phyloP scores from a whole-genome alignment of 2,329 filamentous ascomycete species.

The Colletotrichum tropicale region DNA sequence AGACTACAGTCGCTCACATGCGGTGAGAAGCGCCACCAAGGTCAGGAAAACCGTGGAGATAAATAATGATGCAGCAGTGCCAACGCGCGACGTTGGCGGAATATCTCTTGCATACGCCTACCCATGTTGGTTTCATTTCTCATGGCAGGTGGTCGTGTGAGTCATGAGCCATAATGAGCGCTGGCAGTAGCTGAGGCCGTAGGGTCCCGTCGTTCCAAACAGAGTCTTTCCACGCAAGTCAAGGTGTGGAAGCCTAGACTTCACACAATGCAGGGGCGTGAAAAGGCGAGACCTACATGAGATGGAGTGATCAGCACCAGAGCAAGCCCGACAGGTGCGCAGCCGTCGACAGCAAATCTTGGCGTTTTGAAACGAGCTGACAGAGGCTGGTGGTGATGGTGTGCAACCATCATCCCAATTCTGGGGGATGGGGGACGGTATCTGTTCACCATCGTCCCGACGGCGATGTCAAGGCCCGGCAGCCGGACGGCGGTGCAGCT shows the following conservation, averaged over 20 bases:
- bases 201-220: background rate
- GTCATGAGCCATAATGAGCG: background rate
- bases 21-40: background rate
- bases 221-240: background rate
- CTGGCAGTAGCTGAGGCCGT: background rate
- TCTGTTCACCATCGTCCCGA: background rate
- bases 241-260: background rate
- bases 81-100: background rate
- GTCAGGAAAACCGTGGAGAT: background rate
- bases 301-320: background rate
- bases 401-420: background rate
- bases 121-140: background rate
- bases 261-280: background rate
- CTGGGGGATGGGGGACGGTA: background rate
- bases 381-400: background rate
- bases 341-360: background rate
- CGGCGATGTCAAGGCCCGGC: background rate
- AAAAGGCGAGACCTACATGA: background rate
- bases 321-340: background rate
- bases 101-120: background rate
- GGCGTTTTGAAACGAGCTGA: background rate
- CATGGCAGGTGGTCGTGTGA: background rate
- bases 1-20: background rate
- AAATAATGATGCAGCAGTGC: background rate
- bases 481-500: background rate